Evolutionary conservation across 1,284 basidiomycete species (phyloP), one percentile per base, ranked within the genome.

Genomic region (Rhodofomes roseus): DNA sequence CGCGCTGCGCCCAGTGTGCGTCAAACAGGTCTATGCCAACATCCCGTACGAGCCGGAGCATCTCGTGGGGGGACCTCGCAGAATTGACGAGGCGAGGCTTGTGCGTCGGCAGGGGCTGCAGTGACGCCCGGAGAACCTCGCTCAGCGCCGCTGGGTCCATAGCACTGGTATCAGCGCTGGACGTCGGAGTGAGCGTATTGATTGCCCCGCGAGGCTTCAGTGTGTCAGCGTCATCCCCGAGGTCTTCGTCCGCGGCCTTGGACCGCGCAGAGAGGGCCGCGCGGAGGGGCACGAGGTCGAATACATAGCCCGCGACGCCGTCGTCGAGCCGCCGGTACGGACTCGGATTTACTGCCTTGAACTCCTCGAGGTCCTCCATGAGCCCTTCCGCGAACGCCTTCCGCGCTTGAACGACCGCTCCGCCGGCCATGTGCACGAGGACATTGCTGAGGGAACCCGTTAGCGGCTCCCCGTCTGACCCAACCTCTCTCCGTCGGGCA

Each of bases 1-100:
- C 82, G 12, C 79, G 71, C 65, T 87, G 82, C 0, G 84, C 89
- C 85, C 88, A 93, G 12, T 77, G 77, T 0, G 82, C 80, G 65
- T 92, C 90, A 62, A 93, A 87, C 0, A 93, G 64, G 67, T 94
- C 92, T 14, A 90, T 70, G 0, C 92, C 92, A 4, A 87, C 77
- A 50, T 83, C 77, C 2, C 75, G 73, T 29, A 93, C 79, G 25
- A 92, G 79, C 7, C 72, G 73, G 2, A 94, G 81, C 25, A 92
- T 82, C 57, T 90, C 87, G 62, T 93, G 92, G 1, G 92, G 92
- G 0, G 87, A 86, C 0, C 66, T 66, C 0, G 79, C 70, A 0
- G 82, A 83, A 44, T 85, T 84, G 37, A 81, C 78, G 12, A 92
- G 67, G 18, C 91, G 86, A 0, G 80, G 80, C 70, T 92, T 93